A percentile compares a stretch with the other conserved stretches of the same genome.
Evolutionary conservation across 2,329 filamentous ascomycete species (phyloP).

Genomic region (Thelonectria rubi): DNA sequence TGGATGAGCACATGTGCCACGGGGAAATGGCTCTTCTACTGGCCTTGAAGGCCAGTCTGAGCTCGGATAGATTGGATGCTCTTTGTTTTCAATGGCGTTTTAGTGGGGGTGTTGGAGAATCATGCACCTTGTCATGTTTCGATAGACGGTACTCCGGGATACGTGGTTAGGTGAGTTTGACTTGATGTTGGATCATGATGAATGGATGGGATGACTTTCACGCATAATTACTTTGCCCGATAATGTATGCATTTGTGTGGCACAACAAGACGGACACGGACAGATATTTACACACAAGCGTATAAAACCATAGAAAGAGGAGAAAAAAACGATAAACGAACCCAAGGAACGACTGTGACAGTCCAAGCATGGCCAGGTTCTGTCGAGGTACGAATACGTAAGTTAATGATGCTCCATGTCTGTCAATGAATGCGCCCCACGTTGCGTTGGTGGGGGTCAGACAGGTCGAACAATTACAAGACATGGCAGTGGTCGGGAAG

Average conservation of each 20-base stretch:
- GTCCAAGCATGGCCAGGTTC: too few relatives aligned
- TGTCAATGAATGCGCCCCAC: slow-evolving; percentile 7
- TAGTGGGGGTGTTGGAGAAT: neutral
- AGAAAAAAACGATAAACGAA: neutral
- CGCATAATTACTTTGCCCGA: neutral
- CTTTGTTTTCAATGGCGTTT: slow-evolving; percentile 4
- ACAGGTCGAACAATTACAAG: neutral
- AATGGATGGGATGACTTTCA: neutral
- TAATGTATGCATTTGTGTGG: neutral
- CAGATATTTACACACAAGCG: slow-evolving; percentile 4
- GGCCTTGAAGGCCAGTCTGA: neutral
- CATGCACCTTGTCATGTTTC: neutral
- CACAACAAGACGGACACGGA: neutral
- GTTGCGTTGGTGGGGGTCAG: slow-evolving; percentile 13
- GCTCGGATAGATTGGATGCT: neutral
- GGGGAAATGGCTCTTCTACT: neutral
- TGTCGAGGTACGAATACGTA: neutral
- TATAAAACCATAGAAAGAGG: neutral
- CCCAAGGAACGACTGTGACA: neutral
- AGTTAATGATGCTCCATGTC: neutral
- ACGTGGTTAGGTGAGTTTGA: neutral
- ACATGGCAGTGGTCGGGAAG: neutral
- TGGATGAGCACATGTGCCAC: neutral
- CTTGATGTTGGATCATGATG: neutral
- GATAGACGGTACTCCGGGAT: too few relatives aligned